Base-by-base conservation (phyloP, 495 filamentous ascomycete species). In the Umbilicaria muhlenbergii region DNA sequence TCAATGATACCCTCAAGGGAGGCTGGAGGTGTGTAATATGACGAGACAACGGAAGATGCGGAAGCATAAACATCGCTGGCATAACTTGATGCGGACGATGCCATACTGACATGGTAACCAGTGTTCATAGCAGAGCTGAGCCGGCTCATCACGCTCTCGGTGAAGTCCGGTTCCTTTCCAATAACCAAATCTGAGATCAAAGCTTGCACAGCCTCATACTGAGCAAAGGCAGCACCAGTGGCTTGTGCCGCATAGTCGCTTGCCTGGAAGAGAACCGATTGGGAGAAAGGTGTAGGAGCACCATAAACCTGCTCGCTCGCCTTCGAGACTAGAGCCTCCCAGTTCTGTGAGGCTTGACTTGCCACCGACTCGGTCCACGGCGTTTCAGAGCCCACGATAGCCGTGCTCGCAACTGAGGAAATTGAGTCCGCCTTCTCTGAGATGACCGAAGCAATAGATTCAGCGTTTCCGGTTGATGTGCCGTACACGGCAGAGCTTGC, bases 91-190 rank as follows among this genome's bases (percentile, higher is more conserved):
- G 69, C 73, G 18, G 68, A 67, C 1, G 72, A 68, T 4, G 67
- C 58, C 12, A 55, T 61, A 12, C 55, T 51, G 31, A 54, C 56
- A 42, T 67, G 74, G 37, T 77, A 75, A 0, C 69, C 69, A 1
- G 68, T 73, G 48, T 73, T 65, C 52, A 78, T 78, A 3, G 77
- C 83, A 2, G 73, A 74, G 31, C 68, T 70, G 5, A 94, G 69
- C 16, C 80, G 72, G 43, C 65, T 76, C 64, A 86, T 72, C 0
- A 88, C 80, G 44, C 79, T 83, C 49, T 94, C 84, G 0, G 81
- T 85, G 52, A 84, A 94, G 12, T 77, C 71, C 5, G 84, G 81
- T 56, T 94, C 83, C 58, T 78, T 82, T 18, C 82, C 87, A 37
- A 64, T 55, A 19, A 94, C 63, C 3, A 94, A 63, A 51, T 94